Evolutionary conservation across 495 filamentous ascomycete genomes (phyloP), one percentile per base, ranked within the genome.

Genomic region (Parmelia sp.): DNA sequence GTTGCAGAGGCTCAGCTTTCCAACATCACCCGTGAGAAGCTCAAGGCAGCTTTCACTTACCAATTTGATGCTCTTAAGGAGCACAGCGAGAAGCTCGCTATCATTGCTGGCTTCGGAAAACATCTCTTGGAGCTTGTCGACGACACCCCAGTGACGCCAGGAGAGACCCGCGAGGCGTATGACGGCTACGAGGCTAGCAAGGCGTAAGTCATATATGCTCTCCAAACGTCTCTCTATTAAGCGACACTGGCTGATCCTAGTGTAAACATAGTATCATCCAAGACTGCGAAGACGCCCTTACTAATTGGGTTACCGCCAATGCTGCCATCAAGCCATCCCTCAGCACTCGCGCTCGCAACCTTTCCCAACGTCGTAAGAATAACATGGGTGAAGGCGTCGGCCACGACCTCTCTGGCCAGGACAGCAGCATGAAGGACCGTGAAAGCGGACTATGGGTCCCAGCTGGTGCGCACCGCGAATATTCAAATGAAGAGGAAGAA

Each of bases 101-200:
- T 97, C 74, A 96, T 98, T 71, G 95, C 94, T 57, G 92, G 92
- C 37, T 98, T 89, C 75, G 94, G 94, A 61, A 98, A 97, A 83
- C 95, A 98, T 74, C 82, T 98, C 0, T 79, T 98, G 23, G 91
- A 97, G 70, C 84, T 98, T 45, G 85, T 98, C 65, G 95, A 98
- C 74, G 94, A 97, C 72, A 94, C 90, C 9, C 92, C 94, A 5
- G 94, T 98, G 59, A 98, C 94, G 6, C 94, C 94, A 9, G 94
- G 94, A 66, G 94, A 98, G 82, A 97, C 94, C 15, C 90, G 94
- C 66, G 83, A 91, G 53, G 91, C 95, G 0, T 98, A 98, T 75
- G 94, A 98, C 71, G 95, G 94, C 65, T 98, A 98, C 74, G 94
- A 98, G 70, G 92, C 92, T 66, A 94, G 90, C 84, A 97, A 97